These are phyloP conservation scores for Suillus tomentosus DNA, from an alignment of 768 basidiomycete species.

Conservation along the genomic window DNA sequence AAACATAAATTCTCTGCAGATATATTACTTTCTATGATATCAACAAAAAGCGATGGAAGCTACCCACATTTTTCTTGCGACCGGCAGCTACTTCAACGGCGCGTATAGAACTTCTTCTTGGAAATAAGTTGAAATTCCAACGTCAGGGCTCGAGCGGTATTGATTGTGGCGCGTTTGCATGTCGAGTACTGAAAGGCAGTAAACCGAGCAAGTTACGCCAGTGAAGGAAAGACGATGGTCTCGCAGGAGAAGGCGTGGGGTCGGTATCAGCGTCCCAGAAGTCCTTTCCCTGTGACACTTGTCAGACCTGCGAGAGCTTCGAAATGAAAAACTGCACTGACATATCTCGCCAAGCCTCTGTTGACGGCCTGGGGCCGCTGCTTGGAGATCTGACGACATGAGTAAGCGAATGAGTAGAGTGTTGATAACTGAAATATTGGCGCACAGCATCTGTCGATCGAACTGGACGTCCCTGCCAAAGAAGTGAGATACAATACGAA, in stretches of 20 bases:
- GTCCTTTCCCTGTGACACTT: no score
- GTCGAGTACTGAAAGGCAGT: no score
- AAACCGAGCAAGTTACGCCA: no score
- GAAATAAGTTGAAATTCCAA: background rate
- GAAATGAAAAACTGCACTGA: no score
- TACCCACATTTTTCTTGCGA: background rate
- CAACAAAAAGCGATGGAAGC: background rate
- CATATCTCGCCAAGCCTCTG: no score
- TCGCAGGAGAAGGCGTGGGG: no score
- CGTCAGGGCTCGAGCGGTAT: background rate
- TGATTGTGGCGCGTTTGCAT: background rate
- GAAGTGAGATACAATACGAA: no score
- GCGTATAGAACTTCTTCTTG: background rate
- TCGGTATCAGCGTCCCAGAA: no score
- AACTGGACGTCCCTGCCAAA: background rate
- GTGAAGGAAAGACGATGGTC: no score
- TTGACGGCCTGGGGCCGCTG: background rate
- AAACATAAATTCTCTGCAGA: background rate
- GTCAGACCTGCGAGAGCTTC: background rate
- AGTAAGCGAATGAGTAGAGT: no score
- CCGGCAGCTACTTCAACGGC: background rate
- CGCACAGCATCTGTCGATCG: background rate
- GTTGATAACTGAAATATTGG: no score
- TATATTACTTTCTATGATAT: background rate
- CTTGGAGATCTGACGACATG: background rate